Evolutionary conservation across 345 rosid species (phyloP), one percentile per base, ranked within the genome.

Genomic region (Moricandia moricandioides): DNA sequence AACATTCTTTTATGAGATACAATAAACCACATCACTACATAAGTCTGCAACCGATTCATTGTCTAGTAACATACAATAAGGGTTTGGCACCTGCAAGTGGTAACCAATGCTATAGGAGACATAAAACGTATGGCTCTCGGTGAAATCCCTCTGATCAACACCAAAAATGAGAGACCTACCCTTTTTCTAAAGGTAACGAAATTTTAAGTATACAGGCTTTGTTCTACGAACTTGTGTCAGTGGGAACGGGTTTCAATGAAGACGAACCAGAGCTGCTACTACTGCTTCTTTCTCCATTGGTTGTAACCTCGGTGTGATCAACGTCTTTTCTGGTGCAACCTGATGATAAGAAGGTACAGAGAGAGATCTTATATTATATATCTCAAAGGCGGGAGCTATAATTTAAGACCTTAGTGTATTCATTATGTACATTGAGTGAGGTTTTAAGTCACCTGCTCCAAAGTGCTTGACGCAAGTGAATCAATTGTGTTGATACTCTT

Each of bases 371-470:
- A n/a, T n/a, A n/a, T n/a, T n/a, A n/a, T n/a, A n/a, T n/a, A n/a
- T n/a, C n/a, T n/a, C n/a, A n/a, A n/a, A n/a, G n/a, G n/a, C n/a
- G n/a, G n/a, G n/a, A n/a, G n/a, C n/a, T n/a, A n/a, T n/a, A n/a
- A n/a, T n/a, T n/a, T n/a, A n/a, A n/a, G n/a, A n/a, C n/a, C n/a
- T n/a, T n/a, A n/a, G n/a, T n/a, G n/a, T n/a, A n/a, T n/a, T n/a
- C n/a, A n/a, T n/a, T n/a, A n/a, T n/a, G n/a, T n/a, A n/a, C n/a
- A n/a, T n/a, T n/a, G n/a, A n/a, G n/a, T n/a, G n/a, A n/a, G n/a
- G n/a, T n/a, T n/a, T n/a, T n/a, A n/a, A n/a, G 43, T 76, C 72
- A 95, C 99, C 96, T 92, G 84, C 78, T 90, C 91, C 98, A 97
- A 92, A 64, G 87, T 85, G 85, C 96, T 92, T 56, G 99, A 89